Percentiles rank a stretch among this genome's conserved stretches.
phyloP scores from a whole-genome alignment of 2,329 filamentous ascomycete genomes.

The Colletotrichum trifolii region DNA sequence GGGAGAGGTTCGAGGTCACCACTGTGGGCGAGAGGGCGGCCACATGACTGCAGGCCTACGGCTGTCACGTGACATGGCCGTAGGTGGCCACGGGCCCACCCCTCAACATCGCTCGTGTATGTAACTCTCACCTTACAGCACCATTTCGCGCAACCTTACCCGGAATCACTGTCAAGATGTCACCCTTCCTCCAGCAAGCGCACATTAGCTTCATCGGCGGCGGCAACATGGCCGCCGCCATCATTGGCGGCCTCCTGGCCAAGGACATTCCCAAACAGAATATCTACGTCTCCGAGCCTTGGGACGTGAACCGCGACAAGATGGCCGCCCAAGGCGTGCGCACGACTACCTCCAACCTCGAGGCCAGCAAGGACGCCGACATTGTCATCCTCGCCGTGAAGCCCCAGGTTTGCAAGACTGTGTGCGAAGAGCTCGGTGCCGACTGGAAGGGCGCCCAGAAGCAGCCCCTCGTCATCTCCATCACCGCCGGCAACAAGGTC shows the following conservation, averaged over 20 bases:
- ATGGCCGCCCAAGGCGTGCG: constrained; percentile 57
- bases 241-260: constrained; percentile 59
- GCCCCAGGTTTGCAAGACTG: constrained; percentile 60
- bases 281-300: constrained; percentile 62
- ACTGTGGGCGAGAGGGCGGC: too few species aligned
- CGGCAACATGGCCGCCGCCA: constrained; percentile 65
- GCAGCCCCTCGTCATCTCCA: constrained; percentile 59
- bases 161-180: constrained; percentile 12
- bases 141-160: background rate
- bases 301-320: constrained; percentile 64
- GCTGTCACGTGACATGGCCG: too few species aligned
- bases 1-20: too few species aligned
- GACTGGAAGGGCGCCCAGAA: constrained; percentile 40
- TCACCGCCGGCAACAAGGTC: constrained; percentile 61
- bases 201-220: constrained; percentile 47
- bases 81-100: too few species aligned
- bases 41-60: too few species aligned
- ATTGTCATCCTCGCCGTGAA: constrained; percentile 63
- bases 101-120: too few species aligned
- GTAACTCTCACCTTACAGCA: too few species aligned
- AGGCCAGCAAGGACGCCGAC: constrained; percentile 56
- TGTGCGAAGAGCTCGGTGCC: constrained; percentile 58
- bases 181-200: constrained; percentile 28
- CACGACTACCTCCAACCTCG: constrained; percentile 58
- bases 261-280: constrained; percentile 56